Evolutionary conservation across 306 rosid genomes (phyloP), one percentile per base, ranked within the genome.

Genomic region (Castanea sativa): DNA sequence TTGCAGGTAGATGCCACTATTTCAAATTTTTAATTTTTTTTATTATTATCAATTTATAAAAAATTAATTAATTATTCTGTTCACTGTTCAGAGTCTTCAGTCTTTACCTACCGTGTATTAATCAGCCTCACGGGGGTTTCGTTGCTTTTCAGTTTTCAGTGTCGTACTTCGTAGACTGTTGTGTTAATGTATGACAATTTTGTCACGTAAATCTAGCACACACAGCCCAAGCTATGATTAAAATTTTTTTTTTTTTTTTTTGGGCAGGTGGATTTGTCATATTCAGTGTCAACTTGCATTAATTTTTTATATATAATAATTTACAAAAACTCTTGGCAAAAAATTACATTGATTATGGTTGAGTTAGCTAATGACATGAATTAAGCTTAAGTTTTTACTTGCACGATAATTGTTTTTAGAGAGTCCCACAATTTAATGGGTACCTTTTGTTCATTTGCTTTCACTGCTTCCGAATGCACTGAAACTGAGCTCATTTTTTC

Each of bases 1-100:
- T 95, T 68, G 98, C 97, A 88, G 99, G 99, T 95, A 83, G 69
- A 10, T 51, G 49, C 76, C 5, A 25, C 76, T 8, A 25, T 13
- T 25, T 63, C 53, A 49, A 49, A 49, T 18, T 49, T 72, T 75
- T 64, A 76, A 75, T 1, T 76, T 73, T 29, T 25, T 25, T 25
- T 25, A 1, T 76, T 58, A 59, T 63, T 58, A 30, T 61, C 1
- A 4, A 11, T 16, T 65, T 32, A 1, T 21, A 18, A 23, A 56
- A 60, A n/a, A n/a, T n/a, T n/a, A 30, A 38, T 6, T 6, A 38
- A 38, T 38, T 38, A 8, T 38, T 7, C 45, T 38, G 45, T 38
- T 38, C 45, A 2, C 11, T 38, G 45, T 38, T 38, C 11, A 38
- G 45, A 7, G 11, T 38, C 55, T 29, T 43, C 29, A 59, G 5